Evolutionary conservation across 768 basidiomycete genomes (phyloP).

Genomic region (Tylopilus intermedius): DNA sequence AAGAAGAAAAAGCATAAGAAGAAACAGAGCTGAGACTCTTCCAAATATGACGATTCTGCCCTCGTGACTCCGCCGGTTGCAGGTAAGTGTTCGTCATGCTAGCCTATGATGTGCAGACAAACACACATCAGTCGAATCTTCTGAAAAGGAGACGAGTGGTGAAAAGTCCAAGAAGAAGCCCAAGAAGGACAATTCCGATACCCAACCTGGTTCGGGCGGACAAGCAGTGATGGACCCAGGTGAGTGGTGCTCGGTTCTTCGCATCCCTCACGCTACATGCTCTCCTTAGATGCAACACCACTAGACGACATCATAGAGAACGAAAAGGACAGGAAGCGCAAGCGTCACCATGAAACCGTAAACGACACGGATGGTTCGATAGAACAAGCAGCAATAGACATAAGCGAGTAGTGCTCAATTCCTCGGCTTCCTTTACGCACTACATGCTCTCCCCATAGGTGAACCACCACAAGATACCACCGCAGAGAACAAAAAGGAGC

Average conservation of each 20-base stretch:
- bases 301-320: slow-evolving; percentile 7
- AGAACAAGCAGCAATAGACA: background rate
- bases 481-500: slow-evolving; percentile 16
- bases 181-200: background rate
- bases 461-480: slow-evolving; percentile 2
- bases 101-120: background rate
- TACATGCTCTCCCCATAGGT: background rate
- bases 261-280: no score
- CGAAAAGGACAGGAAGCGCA: slow-evolving; percentile 26
- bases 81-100: background rate
- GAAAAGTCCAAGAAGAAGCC: slow-evolving; percentile 16
- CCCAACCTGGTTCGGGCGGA: background rate
- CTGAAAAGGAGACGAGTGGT: background rate
- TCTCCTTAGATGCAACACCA: background rate
- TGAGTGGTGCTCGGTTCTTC: background rate
- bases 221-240: background rate
- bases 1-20: slow-evolving; percentile 40
- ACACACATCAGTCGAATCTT: slow-evolving; percentile 3
- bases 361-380: background rate
- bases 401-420: slow-evolving; percentile 1
- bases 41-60: background rate
- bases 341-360: slow-evolving; percentile 8
- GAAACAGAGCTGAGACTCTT: slow-evolving; percentile 29
- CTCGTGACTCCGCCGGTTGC: background rate
- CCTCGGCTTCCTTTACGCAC: no score